These are phyloP conservation scores for Aegilops sharonensis DNA, from an alignment of 176 grass and related monocot species.

Conservation along the genomic window DNA sequence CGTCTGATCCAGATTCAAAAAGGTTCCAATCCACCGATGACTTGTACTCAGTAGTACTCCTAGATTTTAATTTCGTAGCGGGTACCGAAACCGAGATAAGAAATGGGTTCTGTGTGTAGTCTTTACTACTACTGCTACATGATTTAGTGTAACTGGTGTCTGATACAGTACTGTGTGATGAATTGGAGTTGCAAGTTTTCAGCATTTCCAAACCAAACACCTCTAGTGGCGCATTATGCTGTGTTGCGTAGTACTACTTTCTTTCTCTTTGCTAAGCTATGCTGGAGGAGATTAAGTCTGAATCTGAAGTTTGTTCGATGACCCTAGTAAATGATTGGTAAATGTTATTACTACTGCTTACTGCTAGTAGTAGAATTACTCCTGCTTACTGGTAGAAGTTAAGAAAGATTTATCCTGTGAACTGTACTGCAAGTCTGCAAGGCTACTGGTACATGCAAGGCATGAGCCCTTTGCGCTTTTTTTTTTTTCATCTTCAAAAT, in stretches of 20 bases:
- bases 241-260: not conserved
- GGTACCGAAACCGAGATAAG: conserved; percentile 13
- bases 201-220: conserved; percentile 19
- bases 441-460: too few species aligned
- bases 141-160: conserved; percentile 35
- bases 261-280: not conserved
- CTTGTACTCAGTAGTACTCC: not conserved
- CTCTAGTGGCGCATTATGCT: not conserved
- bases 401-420: not conserved
- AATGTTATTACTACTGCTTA: not conserved
- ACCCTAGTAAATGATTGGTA: conserved; percentile 28
- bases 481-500: not conserved
- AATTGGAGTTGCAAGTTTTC: conserved; percentile 23
- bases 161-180: conserved; percentile 6
- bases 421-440: not conserved
- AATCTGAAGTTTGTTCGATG: conserved; percentile 11
- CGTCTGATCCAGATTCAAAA: conserved; percentile 40
- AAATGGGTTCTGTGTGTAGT: conserved; percentile 24
- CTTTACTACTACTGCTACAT: conserved; percentile 21
- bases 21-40: conserved; percentile 28
- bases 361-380: too few species aligned
- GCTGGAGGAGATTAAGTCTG: not conserved
- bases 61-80: conserved; percentile 27
- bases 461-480: not conserved
- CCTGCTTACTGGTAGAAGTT: not conserved